A percentile compares a stretch with the other conserved stretches of the same genome.
These are phyloP conservation scores for Pneumocystis wakefieldiae DNA, from an alignment of 1,139 yeast species.

Conservation along the genomic window DNA sequence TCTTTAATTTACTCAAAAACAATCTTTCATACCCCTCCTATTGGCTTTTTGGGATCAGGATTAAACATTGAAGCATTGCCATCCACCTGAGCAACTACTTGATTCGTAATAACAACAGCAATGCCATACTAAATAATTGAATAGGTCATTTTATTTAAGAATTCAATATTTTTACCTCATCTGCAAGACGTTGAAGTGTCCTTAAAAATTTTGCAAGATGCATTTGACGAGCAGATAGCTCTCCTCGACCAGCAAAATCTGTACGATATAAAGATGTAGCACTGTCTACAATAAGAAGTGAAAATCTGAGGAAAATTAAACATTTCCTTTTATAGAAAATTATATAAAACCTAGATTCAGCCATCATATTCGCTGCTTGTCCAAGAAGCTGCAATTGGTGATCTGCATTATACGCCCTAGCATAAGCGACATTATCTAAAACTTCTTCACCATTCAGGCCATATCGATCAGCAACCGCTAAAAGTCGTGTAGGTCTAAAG, in stretches of 20 bases:
- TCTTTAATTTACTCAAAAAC: background rate
- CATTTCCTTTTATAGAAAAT: conserved; percentile 27
- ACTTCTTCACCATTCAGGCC: conserved; percentile 93
- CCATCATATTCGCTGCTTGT: conserved; percentile 93
- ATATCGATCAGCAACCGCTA: conserved; percentile 79
- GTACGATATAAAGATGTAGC: conserved; percentile 94
- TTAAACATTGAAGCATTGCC: conserved; percentile 71
- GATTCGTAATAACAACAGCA: conserved; percentile 95
- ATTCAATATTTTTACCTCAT: conserved; percentile 32
- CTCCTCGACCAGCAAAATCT: conserved; percentile 93
- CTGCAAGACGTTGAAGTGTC: conserved; percentile 80
- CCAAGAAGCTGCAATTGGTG: conserved; percentile 78
- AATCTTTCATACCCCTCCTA: conserved; percentile 48
- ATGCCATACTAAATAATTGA: conserved; percentile 48
- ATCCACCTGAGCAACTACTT: conserved; percentile 96
- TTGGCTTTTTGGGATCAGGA: conserved; percentile 98
- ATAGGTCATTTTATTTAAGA: background rate
- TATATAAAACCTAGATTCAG: conserved; percentile 47
- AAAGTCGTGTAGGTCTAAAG: conserved; percentile 78
- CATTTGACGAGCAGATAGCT: conserved; percentile 83
- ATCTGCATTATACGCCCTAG: conserved; percentile 93
- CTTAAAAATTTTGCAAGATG: conserved; percentile 91
- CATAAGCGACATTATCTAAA: conserved; percentile 90
- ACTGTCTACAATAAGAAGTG: conserved; percentile 77
- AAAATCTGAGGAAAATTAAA: conserved; percentile 19